These are phyloP conservation scores for Teratosphaeria pseudoeucalypti DNA, from an alignment of 2,329 filamentous ascomycete genomes.

Conservation along the genomic window DNA sequence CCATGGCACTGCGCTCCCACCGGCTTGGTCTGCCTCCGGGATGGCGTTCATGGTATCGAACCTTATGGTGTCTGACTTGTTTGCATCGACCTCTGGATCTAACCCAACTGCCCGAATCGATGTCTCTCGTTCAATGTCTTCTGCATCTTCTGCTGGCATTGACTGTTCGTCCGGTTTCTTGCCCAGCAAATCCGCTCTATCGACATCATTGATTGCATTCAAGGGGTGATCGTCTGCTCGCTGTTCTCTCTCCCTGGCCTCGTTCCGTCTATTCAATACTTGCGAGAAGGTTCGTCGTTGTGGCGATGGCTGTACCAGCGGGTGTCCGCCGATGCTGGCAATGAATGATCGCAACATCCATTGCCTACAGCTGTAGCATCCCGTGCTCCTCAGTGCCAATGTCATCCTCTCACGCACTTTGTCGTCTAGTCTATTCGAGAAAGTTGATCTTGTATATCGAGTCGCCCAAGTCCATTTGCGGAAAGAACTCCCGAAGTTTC, in stretches of 20 bases:
- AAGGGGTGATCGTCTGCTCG: constrained; percentile 10
- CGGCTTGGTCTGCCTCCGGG: background rate
- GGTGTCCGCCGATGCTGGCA: constrained; percentile 15
- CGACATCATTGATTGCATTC: constrained; percentile 14
- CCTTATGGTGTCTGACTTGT: background rate
- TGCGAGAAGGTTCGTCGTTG: constrained; percentile 15
- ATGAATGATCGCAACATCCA: constrained; percentile 22
- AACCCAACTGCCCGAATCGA: background rate
- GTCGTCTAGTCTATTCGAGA: background rate
- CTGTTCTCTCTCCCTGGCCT: constrained; percentile 11
- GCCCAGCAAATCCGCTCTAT: background rate
- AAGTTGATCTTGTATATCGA: background rate
- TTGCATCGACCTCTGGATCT: constrained; percentile 1
- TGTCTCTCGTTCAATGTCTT: constrained; percentile 1
- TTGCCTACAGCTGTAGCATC: constrained; percentile 16
- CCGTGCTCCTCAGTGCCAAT: background rate
- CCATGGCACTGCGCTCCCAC: constrained; percentile 51
- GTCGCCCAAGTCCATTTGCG: background rate
- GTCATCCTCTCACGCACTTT: background rate
- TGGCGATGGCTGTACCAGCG: constrained; percentile 4
- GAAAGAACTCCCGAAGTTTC: background rate
- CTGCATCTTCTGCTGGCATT: background rate
- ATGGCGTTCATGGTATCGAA: background rate
- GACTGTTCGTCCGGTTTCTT: background rate
- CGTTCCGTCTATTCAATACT: constrained; percentile 8